Conservation (phyloP, 164 flowering plant genomes). For the Piper longum region DNA sequence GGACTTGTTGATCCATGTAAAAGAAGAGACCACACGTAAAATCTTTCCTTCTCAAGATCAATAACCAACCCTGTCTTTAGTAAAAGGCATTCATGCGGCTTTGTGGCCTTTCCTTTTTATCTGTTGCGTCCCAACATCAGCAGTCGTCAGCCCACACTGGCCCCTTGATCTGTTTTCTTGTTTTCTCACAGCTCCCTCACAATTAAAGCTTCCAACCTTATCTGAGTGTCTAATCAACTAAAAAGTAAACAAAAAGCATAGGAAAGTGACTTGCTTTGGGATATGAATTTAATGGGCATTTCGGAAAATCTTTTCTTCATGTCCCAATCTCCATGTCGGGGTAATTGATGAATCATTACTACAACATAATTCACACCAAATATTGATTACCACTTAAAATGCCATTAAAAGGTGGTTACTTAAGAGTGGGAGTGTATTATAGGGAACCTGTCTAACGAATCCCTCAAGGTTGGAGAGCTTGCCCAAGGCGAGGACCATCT, state of each 20-base stretch:
- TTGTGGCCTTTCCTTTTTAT: neutral
- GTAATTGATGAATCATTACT: too few species aligned
- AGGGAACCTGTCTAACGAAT: constrained; percentile 74
- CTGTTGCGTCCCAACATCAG: neutral
- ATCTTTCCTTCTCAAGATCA: neutral
- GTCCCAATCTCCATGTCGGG: too few species aligned
- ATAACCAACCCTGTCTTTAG: neutral
- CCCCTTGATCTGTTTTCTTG: neutral
- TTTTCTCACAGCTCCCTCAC: neutral
- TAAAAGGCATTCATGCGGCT: neutral
- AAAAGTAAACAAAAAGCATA: neutral
- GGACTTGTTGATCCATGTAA: neutral
- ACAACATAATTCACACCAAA: too few species aligned
- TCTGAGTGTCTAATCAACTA: too few species aligned
- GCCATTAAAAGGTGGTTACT: neutral
- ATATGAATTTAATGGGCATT: too few species aligned
- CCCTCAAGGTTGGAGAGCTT: constrained; percentile 89
- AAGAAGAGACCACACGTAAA: neutral
- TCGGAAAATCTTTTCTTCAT: too few species aligned
- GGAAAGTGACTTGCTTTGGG: neutral
- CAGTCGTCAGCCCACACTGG: neutral
- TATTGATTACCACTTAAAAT: too few species aligned
- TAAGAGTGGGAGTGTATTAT: neutral
- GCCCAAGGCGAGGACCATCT: constrained; percentile 79
- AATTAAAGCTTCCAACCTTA: too few species aligned